Base-by-base conservation (phyloP, 75 land plant species). In the Picea glauca region DNA sequence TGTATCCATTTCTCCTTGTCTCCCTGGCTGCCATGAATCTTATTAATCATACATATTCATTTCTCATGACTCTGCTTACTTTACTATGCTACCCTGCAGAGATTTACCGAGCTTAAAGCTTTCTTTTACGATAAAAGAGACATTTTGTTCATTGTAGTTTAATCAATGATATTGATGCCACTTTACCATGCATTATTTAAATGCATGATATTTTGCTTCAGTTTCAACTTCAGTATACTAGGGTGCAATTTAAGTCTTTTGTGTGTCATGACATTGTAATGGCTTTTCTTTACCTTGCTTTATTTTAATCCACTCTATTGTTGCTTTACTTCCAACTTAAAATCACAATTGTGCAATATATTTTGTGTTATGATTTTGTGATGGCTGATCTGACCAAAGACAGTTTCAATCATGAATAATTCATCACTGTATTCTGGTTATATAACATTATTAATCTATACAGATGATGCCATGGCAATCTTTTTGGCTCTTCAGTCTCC, bases 401-500 rank as follows among this genome's bases (percentile, higher is more conserved):
- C 4, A 40, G 18, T 65, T 65, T 14, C 38, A 32, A 65, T 35
- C 15, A 32, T 65, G 38, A 31, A 74, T 38, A 23, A 74, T 23
- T 46, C 15, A 40, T 40, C 43, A 13, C 5, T 74, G 14, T n/a
- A 2, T 32, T 4, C 33, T 5, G 50, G 80, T 23, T 58, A 61
- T 23, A 17, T 77, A 60, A 79, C 13, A 77, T 78, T 46, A 21
- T 62, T 65, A 31, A 32, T 54, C 23, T 50, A 61, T 83, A 81
- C 88, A 93, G 98, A 95, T 94, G 98, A 95, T 90, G 91, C 94
- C 60, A 90, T 95, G 98, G 98, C 99, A n/a, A 95, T 98, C 11
- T 93, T 98, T 68, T 54, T 98, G 80, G 98, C 99, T 4, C 87
- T 98, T 33, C 84, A 85, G 61, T 93, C 98, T 58, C 98, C 96